phyloP scores from a whole-genome alignment of 2,329 filamentous ascomycete species.

The Chrysoporthe cubensis region DNA sequence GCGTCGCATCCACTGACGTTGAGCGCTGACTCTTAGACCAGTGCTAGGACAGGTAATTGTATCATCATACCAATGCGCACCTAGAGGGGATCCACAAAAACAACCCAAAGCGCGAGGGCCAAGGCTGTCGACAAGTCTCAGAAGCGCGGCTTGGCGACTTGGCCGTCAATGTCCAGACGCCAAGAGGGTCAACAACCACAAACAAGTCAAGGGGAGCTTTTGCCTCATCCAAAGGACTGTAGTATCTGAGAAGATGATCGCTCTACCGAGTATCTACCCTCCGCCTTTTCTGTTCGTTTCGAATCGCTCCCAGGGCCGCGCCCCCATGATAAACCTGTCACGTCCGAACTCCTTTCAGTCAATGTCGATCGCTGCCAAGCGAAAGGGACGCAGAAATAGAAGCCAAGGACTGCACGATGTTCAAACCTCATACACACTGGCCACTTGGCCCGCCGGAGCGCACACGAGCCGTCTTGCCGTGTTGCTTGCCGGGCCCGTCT shows the following conservation, averaged over 20 bases:
- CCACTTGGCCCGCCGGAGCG: constrained; percentile 26
- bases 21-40: background rate
- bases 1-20: constrained; percentile 20
- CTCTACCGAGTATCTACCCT: background rate
- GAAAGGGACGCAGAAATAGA: constrained; percentile 19
- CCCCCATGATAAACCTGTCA: constrained; percentile 12
- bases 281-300: constrained; percentile 19
- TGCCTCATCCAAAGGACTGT: background rate
- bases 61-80: constrained; percentile 7
- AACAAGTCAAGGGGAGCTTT: background rate
- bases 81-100: constrained; percentile 2
- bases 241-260: constrained; percentile 1
- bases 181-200: constrained; percentile 17
- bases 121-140: constrained; percentile 21
- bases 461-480: constrained; percentile 17
- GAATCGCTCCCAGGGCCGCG: constrained; percentile 17
- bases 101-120: constrained; percentile 12
- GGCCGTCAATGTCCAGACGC: constrained; percentile 24
- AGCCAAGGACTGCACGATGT: constrained; percentile 12
- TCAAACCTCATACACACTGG: constrained; percentile 18
- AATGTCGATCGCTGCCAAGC: constrained; percentile 24
- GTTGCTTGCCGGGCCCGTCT: background rate
- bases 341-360: constrained; percentile 14
- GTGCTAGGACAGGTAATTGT: background rate
- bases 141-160: constrained; percentile 25